Conservation (phyloP, 257 asterid species). For the Solanum dulcamara region DNA sequence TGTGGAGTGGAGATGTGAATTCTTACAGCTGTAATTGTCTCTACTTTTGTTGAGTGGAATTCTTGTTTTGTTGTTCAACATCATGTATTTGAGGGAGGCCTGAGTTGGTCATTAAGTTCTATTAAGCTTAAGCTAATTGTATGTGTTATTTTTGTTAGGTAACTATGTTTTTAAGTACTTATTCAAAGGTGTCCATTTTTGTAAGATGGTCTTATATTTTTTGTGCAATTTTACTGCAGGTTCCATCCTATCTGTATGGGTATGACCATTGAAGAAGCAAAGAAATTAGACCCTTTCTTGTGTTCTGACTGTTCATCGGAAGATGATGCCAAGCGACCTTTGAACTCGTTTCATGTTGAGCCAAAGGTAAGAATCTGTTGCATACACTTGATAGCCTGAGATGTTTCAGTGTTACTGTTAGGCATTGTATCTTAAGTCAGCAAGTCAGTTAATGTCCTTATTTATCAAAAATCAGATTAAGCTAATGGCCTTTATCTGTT, state of each 20-base stretch:
- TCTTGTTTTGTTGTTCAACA: neutral
- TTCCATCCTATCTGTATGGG: constrained; percentile 91
- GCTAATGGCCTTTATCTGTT: neutral
- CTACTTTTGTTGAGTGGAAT: neutral
- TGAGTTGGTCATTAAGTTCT: neutral
- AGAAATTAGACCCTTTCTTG: constrained; percentile 68
- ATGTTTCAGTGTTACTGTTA: neutral
- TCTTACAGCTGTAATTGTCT: neutral
- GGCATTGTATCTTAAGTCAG: neutral
- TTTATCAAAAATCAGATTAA: neutral
- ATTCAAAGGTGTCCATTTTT: neutral
- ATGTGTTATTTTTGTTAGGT: neutral
- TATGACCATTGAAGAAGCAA: constrained; percentile 12
- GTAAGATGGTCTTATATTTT: neutral
- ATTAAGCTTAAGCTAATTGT: neutral
- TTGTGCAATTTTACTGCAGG: constrained; percentile 28
- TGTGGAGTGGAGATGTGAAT: neutral
- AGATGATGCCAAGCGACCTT: constrained; percentile 56
- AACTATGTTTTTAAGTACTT: neutral
- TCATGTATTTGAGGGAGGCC: neutral
- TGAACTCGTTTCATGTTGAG: constrained; percentile 54
- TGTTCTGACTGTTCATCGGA: constrained; percentile 79
- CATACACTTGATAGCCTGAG: neutral
- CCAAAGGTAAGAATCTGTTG: neutral
- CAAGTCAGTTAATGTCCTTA: neutral